Evolutionary conservation across 23 red algal genomes (phyloP), one percentile per base, ranked within the genome.

Genomic region (Agarophyton chilense): DNA sequence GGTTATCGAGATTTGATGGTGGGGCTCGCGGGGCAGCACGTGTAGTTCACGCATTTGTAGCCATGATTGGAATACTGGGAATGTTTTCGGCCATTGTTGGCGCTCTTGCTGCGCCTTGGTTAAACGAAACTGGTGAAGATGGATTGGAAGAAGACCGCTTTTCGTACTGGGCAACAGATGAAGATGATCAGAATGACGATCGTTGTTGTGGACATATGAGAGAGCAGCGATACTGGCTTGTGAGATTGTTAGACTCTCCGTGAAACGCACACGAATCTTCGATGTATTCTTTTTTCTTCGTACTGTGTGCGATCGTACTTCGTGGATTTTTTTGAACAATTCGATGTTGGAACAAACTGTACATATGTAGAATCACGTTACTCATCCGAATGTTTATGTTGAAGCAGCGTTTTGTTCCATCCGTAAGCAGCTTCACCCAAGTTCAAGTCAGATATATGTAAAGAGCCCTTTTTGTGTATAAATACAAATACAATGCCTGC

Each of bases 61-160:
- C 58, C 32, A 65, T 77, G 72, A 51, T 90, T 28, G 86, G 86
- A 42, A 31, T 90, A 25, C 38, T 90, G 44, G 86, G 86, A 42
- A 90, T 90, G 86, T 90, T 90, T 64, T 76, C 86, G 10, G 86
- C 86, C 31, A 79, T 90, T 52, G 57, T 90, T 26, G 86, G 86
- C 7, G 70, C 86, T 44, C 16, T 90, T 16, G 63, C 76, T 34
- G 86, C 47, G 10, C 72, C 73, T 7, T 90, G 86, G 68, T 63
- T 90, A 17, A 50, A 42, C 24, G 86, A 90, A 0, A 79, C 86
- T 28, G 54, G 51, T 28, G 73, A 90, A 43, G 50, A 78, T 61
- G 34, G 35, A n/a, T 49, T 62, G 28, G 86, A 90, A 43, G 73
- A 79, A 42, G 86, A 90, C 35, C 38, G 55, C 0, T 90, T 71